Percentiles rank a stretch among this genome's conserved stretches.
These are phyloP conservation scores for Paramecium biaurelia DNA, from an alignment of 73 alveolate species.

Conservation along the genomic window DNA sequence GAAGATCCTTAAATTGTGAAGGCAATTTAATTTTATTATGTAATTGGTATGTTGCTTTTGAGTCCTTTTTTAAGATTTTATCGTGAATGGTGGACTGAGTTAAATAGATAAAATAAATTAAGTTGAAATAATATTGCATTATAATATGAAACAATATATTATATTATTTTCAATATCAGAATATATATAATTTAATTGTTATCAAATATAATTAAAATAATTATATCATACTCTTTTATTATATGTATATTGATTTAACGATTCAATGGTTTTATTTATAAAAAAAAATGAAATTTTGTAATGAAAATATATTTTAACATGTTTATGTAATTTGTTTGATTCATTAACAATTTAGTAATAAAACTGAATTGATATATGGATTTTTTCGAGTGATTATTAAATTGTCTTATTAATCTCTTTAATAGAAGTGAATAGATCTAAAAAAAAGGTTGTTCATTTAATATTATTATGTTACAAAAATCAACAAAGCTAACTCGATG, in stretches of 20 bases:
- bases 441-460: neutral
- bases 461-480: conserved; percentile 3
- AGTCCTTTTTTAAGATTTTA: conserved; percentile 39
- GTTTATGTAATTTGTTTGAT: neutral
- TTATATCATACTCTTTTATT: neutral
- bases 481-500: neutral
- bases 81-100: conserved; percentile 45
- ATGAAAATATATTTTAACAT: neutral
- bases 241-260: neutral
- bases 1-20: neutral
- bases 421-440: conserved; percentile 55
- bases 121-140: neutral
- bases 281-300: neutral
- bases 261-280: neutral
- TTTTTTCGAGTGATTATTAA: conserved; percentile 53
- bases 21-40: conserved; percentile 22
- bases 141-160: neutral
- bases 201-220: too few relatives aligned
- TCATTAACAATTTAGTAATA: neutral
- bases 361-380: neutral
- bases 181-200: too few relatives aligned
- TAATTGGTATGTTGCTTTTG: neutral
- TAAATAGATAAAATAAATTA: neutral
- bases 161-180: neutral
- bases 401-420: conserved; percentile 63